Percentiles rank a stretch among this genome's conserved stretches.
phyloP scores from a whole-genome alignment of 2,329 filamentous ascomycete genomes.

The Zymoseptoria pseudotritici region DNA sequence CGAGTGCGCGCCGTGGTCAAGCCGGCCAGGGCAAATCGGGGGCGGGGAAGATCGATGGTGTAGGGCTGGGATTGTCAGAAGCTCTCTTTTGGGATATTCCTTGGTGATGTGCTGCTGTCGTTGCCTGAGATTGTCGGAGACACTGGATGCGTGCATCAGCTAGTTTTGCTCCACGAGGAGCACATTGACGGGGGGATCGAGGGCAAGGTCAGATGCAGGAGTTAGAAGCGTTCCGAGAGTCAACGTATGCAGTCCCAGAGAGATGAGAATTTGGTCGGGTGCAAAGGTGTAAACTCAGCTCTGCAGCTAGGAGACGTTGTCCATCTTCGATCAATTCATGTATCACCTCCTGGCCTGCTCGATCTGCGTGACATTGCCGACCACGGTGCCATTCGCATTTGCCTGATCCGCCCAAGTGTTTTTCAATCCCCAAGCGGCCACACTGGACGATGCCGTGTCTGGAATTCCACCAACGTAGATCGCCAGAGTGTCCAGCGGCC shows the following conservation, averaged over 20 bases:
- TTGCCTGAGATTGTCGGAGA: no score
- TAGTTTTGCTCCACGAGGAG: no score
- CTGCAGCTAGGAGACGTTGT: neutral
- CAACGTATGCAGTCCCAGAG: neutral
- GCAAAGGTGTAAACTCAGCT: neutral
- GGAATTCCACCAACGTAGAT: slow-evolving; percentile 31
- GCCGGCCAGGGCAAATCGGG: no score
- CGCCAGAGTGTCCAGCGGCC: slow-evolving; percentile 34
- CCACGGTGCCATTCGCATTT: slow-evolving; percentile 27
- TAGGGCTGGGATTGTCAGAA: no score
- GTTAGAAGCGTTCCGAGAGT: neutral
- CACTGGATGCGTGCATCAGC: no score
- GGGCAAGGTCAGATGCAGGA: neutral
- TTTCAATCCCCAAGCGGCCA: slow-evolving; percentile 33
- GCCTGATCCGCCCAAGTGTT: slow-evolving; percentile 32
- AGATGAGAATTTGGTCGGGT: no score
- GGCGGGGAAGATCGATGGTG: no score
- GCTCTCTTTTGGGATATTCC: no score
- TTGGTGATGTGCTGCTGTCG: no score
- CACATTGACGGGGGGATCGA: neutral
- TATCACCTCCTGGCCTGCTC: neutral
- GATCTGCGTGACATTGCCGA: slow-evolving; percentile 29
- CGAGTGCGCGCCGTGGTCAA: no score
- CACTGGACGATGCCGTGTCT: slow-evolving; percentile 31
- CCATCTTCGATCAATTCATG: neutral